Base-by-base conservation (phyloP, 2,329 filamentous ascomycete genomes). In the Claviceps pazoutovae region DNA sequence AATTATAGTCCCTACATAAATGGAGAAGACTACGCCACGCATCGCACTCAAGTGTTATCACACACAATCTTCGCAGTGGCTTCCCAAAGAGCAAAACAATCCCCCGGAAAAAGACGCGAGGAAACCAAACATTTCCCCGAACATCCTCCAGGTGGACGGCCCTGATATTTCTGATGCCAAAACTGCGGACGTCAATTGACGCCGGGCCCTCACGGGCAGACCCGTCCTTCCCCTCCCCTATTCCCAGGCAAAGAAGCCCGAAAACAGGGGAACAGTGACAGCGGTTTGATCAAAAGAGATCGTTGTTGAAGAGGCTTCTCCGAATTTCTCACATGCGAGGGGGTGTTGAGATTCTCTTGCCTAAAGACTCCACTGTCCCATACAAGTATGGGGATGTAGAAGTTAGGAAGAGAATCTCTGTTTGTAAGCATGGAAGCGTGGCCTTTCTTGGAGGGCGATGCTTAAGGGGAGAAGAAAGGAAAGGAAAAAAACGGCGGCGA, bases 301-400 rank as follows among this genome's bases (percentile, higher is more conserved):
- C 30, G 30, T 34, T 34, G 9, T 11, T 53, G 55, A 56, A 55
- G 52, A 57, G 57, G 56, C 49, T 58, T 55, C 57, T 58, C 57
- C 57, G 57, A 58, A 58, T 58, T 58, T 58, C 57, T 58, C 57
- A 53, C 57, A 58, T 58, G 57, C 57, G 50, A 55, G 21, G 16
- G 36, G 9, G 13, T 30, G 9, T 41, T n/a, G 16, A 41, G 38
- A 41, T 41, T 19, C 42, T 42, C 19, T 23, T n/a, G 5, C 34
- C 9, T 14, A 26, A 50, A 38, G 48, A 44, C 42, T 45, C 8
- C 14, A 19, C n/a, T 17, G 13, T 17, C 13, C 8, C 17, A 49
- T 46, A 51, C 30, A n/a, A 34, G 23, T 44, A 42, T 13, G 42
- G 30, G n/a, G 42, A 41, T 11, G 21, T 9, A 43, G 14, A n/a